Evolutionary conservation across 257 asterid genomes (phyloP).

Genomic region (Solanum raphanifolium): DNA sequence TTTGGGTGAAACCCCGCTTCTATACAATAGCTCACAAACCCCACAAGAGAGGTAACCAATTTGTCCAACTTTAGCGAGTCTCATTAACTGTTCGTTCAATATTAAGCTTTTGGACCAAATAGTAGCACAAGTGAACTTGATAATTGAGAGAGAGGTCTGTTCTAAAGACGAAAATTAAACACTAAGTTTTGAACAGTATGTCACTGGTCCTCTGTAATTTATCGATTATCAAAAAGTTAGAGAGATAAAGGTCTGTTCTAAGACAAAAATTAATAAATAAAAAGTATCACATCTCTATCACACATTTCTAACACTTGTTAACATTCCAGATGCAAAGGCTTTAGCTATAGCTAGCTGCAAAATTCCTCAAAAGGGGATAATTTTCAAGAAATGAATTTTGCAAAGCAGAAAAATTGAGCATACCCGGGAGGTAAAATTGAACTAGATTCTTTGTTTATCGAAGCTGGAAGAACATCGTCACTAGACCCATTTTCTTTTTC

Average conservation of each 20-base stretch:
- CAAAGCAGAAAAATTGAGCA: neutral
- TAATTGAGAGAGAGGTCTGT: neutral
- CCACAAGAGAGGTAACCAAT: neutral
- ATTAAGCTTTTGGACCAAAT: neutral
- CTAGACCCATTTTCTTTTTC: conserved; percentile 9
- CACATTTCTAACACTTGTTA: neutral
- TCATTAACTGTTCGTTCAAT: neutral
- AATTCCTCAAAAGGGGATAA: neutral
- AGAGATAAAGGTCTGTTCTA: neutral
- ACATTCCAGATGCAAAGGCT: neutral
- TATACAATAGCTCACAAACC: neutral
- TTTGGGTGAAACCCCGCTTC: neutral
- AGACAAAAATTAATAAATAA: no score
- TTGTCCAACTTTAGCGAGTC: neutral
- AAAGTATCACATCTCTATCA: no score
- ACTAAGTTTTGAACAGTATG: neutral
- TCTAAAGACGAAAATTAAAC: neutral
- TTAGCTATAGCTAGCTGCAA: neutral
- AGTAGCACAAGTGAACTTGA: neutral
- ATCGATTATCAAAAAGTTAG: neutral
- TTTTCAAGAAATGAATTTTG: neutral
- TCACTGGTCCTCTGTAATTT: neutral
- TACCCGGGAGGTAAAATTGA: conserved; percentile 35
- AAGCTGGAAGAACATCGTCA: conserved; percentile 2
- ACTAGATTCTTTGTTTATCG: conserved; percentile 13